Conservation (phyloP, 768 basidiomycete species). For the Aureoboletus auriporus region DNA sequence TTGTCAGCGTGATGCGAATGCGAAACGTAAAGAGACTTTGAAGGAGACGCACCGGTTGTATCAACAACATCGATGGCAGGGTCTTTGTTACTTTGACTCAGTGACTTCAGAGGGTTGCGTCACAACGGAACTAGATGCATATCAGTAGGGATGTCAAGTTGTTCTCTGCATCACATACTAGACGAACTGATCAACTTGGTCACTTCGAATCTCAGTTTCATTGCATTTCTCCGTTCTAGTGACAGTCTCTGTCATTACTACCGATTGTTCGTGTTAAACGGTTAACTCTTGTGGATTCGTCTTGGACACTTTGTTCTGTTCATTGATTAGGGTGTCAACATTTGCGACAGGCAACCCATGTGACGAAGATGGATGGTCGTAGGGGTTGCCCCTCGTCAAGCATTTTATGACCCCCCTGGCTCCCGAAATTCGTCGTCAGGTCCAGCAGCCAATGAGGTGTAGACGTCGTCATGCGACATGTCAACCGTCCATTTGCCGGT, state of each 20-base stretch:
- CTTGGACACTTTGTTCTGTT: neutral
- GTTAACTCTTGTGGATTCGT: neutral
- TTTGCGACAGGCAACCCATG: too few relatives aligned
- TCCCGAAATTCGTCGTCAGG: neutral
- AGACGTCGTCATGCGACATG: neutral
- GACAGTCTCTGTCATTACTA: neutral
- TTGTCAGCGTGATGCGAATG: neutral
- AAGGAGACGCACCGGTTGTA: neutral
- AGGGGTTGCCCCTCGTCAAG: neutral
- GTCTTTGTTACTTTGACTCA: neutral
- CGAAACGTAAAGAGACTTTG: neutral
- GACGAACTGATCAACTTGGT: neutral
- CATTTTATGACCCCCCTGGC: neutral
- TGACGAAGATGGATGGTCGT: neutral
- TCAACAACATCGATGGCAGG: neutral
- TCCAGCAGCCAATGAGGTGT: neutral
- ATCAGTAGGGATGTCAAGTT: neutral
- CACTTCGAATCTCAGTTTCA: neutral
- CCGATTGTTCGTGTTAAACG: neutral
- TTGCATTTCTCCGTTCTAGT: neutral
- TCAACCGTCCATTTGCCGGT: neutral
- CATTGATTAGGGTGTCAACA: neutral
- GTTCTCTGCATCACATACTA: neutral
- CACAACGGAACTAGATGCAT: neutral
- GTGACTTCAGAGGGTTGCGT: neutral